Base-by-base conservation (phyloP, 2,329 filamentous ascomycete genomes). In the Myrmaecium sp. region DNA sequence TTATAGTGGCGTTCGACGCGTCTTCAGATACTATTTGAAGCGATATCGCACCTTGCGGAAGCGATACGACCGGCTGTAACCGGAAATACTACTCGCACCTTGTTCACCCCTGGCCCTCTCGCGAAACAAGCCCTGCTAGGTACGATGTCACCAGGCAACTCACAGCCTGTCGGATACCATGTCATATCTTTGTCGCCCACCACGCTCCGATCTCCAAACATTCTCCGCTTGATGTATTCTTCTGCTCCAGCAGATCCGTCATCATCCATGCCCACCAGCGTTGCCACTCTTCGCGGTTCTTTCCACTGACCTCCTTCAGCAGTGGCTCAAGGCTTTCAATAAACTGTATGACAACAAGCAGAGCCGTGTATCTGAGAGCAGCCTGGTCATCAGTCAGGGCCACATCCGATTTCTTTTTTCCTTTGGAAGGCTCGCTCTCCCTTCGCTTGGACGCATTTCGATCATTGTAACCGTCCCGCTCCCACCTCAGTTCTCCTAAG, bases 271-370 rank as follows among this genome's bases (percentile, higher is more conserved):
- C 72, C 55, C 79, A 71, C 84, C 84, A 94, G 21, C 71, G 62
- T 48, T 91, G 79, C 83, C 83, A 94, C 54, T 94, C 84, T 39
- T 92, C 82, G 44, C 79, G 71, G 41, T 76, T 81, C 60, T 92
- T 92, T 9, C 76, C 78, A 43, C 78, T 91, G 23, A 72, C 70
- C 41, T 92, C 78, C 39, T 78, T 69, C 38, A 94, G 57, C 31
- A 89, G 55, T 4, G 81, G 80, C 51, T 94, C 84, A 41, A 94
- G 57, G 35, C 75, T 76, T 46, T 89, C 80, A 28, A 92, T 80
- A 62, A 82, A 68, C 46, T 84, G 77, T 27, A 91, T 69, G 5
- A 84, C 71, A 3, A 77, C 82, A 44, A 79, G 56, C 30, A 93
- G 62, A n/a, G 83, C 82, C 7, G 80, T 86, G 40, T 73, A 66